phyloP scores from a whole-genome alignment of 2,329 filamentous ascomycete genomes.

The Penicillium crustosum region DNA sequence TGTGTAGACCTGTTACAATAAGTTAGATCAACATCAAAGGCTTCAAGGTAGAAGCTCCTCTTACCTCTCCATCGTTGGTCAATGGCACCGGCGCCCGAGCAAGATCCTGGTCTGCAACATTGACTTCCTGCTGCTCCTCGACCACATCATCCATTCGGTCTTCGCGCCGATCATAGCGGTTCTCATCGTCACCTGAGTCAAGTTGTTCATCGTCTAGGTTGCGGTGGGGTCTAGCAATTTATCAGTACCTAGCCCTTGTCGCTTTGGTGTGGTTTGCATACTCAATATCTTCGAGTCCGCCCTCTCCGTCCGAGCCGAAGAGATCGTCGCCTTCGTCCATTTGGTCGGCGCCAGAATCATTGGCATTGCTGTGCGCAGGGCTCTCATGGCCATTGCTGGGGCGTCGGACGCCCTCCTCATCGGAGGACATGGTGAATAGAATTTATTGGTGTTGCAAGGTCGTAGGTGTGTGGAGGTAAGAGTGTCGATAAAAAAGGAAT shows the following conservation, averaged over 20 bases:
- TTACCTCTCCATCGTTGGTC: conserved; percentile 44
- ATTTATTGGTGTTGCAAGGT: not conserved
- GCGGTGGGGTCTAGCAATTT: conserved; percentile 37
- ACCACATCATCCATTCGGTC: conserved; percentile 48
- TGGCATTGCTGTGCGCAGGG: conserved; percentile 29
- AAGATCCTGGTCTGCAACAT: conserved; percentile 57
- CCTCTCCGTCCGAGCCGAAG: conserved; percentile 49
- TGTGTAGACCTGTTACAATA: conserved; percentile 53
- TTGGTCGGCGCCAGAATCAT: conserved; percentile 20
- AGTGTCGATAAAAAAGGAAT: not conserved
- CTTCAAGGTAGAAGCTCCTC: not conserved
- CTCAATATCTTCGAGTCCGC: conserved; percentile 36
- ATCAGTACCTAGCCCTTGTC: conserved; percentile 1
- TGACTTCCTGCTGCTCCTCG: conserved; percentile 48
- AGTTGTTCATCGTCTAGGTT: conserved; percentile 62
- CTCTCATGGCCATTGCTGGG: conserved; percentile 32
- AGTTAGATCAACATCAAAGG: conserved; percentile 7
- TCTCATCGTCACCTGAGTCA: conserved; percentile 63
- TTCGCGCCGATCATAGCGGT: conserved; percentile 53
- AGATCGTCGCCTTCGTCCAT: conserved; percentile 45
- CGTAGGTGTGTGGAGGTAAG: not conserved
- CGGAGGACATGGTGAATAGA: conserved; percentile 36
- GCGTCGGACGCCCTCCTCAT: conserved; percentile 40
- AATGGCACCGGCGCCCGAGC: conserved; percentile 59
- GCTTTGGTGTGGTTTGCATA: conserved; percentile 17